Base-by-base conservation (phyloP, 1,284 basidiomycete species). In the Ganoderma resinaceum region DNA sequence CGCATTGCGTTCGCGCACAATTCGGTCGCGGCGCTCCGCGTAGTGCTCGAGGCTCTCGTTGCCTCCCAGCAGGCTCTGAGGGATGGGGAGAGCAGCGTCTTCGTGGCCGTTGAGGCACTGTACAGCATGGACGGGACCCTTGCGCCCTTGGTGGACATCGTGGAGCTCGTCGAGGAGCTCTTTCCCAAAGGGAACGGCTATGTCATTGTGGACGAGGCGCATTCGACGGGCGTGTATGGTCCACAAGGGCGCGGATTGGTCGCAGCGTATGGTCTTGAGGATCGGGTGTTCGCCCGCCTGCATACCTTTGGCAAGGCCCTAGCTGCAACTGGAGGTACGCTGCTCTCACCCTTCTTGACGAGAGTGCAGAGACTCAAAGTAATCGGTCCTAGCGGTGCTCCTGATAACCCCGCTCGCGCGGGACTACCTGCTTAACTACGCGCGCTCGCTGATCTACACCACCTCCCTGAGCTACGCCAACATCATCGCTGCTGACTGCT, bases 111-210 rank as follows among this genome's bases (percentile, higher is more conserved):
- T 20, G 97, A 98, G 83, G 91, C 89, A 55, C 80, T 98, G 66
- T 98, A 99, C 77, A 95, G 93, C 70, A 99, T 98, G 97, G 97
- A 98, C 75, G 97, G 97, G 20, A 97, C 96, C 60, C 86, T 97
- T 68, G 88, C 94, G 1, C 95, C 95, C 0, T 82, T 98, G 18
- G 70, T 72, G 7, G 85, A 88, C 42, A 90, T 98, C 65, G 85
- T 90, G 18, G 83, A 86, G 18, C 75, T 85, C 3, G 76, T 93
- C 49, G 90, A 92, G 46, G 80, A 84, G 31, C 73, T 87, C 31
- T 84, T 95, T 43, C 90, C 91, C 0, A 68, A 75, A 4, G 85
- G 86, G 1, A 93, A 94, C 72, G 88, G 83, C 6, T 86, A 93
- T 75, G 77, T 95, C n/a, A 78, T 96, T 14, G 91, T 96, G 0